phyloP scores from a whole-genome alignment of 2,329 filamentous ascomycete genomes.

The Geosmithia morbida region DNA sequence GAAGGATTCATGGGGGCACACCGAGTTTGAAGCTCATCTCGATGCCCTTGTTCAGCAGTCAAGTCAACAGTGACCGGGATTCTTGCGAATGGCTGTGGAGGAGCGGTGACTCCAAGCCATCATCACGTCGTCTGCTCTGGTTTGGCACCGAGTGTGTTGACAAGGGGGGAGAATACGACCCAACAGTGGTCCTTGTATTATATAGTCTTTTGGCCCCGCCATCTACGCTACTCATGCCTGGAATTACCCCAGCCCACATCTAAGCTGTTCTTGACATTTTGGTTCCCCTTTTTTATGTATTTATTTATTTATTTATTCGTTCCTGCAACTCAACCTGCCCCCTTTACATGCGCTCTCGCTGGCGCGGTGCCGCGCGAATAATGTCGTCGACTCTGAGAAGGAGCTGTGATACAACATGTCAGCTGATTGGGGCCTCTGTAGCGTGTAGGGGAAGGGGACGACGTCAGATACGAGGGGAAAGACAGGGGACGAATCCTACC shows the following conservation, averaged over 20 bases:
- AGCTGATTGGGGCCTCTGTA: neutral
- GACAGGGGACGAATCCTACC: constrained; percentile 42
- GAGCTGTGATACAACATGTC: constrained; percentile 34
- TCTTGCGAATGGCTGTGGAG: too few species aligned
- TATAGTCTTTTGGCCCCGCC: neutral
- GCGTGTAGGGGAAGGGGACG: neutral
- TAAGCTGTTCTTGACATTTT: neutral
- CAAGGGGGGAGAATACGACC: neutral
- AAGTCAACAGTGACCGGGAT: too few species aligned
- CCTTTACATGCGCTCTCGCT: constrained; percentile 23
- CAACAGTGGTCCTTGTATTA: neutral
- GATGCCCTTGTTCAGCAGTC: too few species aligned
- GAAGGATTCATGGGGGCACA: too few species aligned
- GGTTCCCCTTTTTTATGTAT: neutral
- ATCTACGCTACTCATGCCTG: neutral
- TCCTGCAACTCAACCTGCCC: constrained; percentile 6
- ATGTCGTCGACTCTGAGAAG: constrained; percentile 95
- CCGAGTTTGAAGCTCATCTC: too few species aligned
- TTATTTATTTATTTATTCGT: neutral
- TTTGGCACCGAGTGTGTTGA: too few species aligned
- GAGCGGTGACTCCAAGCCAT: too few species aligned
- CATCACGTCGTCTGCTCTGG: too few species aligned
- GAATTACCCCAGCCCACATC: neutral
- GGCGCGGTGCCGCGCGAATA: constrained; percentile 77
- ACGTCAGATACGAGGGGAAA: neutral